Evolutionary conservation across 352 stramenopile species (phyloP).

Genomic region (Phytophthora fragariae): DNA sequence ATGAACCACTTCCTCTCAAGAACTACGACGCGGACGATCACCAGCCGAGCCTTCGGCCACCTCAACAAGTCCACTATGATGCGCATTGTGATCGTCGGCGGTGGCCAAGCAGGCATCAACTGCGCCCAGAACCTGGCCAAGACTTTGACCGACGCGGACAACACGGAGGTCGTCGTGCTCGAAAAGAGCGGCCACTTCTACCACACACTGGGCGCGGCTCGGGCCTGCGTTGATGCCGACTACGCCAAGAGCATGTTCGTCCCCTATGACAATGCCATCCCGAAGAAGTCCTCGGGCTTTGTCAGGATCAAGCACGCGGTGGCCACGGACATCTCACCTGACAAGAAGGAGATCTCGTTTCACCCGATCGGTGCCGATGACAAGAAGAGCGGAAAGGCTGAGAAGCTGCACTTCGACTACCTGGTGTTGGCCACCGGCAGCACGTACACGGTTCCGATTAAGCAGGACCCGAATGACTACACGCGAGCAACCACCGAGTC

Average conservation of each 20-base stretch:
- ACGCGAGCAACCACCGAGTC: slow-evolving; percentile 35
- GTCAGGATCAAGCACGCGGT: slow-evolving; percentile 48
- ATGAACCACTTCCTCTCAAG: slow-evolving; percentile 27
- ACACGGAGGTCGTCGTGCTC: slow-evolving; percentile 57
- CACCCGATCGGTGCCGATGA: slow-evolving; percentile 36
- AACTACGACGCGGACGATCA: slow-evolving; percentile 14
- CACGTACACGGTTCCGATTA: slow-evolving; percentile 64
- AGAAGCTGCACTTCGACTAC: slow-evolving; percentile 58
- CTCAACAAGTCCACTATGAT: slow-evolving; percentile 32
- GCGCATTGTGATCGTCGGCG: slow-evolving; percentile 63
- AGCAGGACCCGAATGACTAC: slow-evolving; percentile 42
- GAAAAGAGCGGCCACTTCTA: slow-evolving; percentile 63
- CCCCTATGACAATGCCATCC: slow-evolving; percentile 62
- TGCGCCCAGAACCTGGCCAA: slow-evolving; percentile 49
- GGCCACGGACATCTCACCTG: slow-evolving; percentile 38
- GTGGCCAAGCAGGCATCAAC: slow-evolving; percentile 52
- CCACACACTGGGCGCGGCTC: slow-evolving; percentile 49
- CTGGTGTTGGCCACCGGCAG: slow-evolving; percentile 65
- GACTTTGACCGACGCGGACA: slow-evolving; percentile 44
- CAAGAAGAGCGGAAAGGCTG: slow-evolving; percentile 30
- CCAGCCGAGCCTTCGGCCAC: slow-evolving; percentile 10
- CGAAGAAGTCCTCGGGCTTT: slow-evolving; percentile 33
- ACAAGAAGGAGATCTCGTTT: slow-evolving; percentile 46
- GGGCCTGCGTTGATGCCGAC: slow-evolving; percentile 53
- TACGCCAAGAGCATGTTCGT: slow-evolving; percentile 66